A percentile compares a stretch with the other conserved stretches of the same genome.
These are phyloP conservation scores for Ilex aquifolium DNA, from an alignment of 257 asterid genomes.

Conservation along the genomic window DNA sequence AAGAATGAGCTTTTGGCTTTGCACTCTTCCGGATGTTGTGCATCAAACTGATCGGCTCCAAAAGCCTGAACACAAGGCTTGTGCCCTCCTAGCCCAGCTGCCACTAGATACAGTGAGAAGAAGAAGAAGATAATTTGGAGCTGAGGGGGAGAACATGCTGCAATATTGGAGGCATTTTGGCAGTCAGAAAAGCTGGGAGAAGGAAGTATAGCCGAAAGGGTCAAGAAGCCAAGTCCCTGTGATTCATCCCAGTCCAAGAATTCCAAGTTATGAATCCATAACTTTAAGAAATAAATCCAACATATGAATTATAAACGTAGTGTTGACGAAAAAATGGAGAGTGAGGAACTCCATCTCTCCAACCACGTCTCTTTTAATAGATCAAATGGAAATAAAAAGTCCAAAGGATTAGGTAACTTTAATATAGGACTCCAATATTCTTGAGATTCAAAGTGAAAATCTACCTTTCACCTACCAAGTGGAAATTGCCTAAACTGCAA, in stretches of 20 bases:
- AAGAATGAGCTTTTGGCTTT: conserved; percentile 39
- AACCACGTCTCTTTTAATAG: no score
- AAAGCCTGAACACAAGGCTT: conserved; percentile 37
- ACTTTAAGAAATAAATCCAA: no score
- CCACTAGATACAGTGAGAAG: conserved; percentile 27
- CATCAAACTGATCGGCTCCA: conserved; percentile 43
- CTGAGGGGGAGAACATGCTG: conserved; percentile 18
- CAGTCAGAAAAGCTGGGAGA: conserved; percentile 12
- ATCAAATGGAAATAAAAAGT: no score
- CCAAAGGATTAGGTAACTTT: no score
- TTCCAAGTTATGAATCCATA: no score
- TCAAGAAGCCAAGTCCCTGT: conserved; percentile 33
- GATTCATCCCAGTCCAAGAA: not conserved
- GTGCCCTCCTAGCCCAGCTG: conserved; percentile 33
- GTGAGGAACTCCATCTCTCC: no score
- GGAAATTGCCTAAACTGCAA: no score
- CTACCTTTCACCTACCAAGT: no score
- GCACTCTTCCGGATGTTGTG: conserved; percentile 22
- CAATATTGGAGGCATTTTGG: conserved; percentile 8
- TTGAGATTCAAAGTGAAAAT: no score
- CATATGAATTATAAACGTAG: no score
- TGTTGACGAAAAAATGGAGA: no score
- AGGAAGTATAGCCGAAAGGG: conserved; percentile 25
- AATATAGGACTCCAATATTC: no score
- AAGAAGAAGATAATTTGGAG: conserved; percentile 21